Evolutionary conservation across 2,329 filamentous ascomycete genomes (phyloP), one percentile per base, ranked within the genome.

Genomic region (Colletotrichum endophyticum): DNA sequence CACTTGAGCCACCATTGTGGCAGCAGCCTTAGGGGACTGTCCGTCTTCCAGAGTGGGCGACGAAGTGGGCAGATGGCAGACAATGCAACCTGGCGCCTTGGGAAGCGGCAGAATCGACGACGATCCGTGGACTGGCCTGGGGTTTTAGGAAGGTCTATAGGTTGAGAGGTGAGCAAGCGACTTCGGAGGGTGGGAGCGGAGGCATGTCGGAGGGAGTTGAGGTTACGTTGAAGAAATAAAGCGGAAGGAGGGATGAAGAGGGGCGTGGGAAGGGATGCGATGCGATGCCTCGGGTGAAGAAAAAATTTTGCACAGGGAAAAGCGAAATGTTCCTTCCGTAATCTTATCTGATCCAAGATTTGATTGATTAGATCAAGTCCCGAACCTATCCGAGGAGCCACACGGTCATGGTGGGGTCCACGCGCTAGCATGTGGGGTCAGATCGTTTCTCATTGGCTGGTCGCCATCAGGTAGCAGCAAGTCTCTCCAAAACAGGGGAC

Each of bases 341-440:
- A 77, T 77, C 75, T 77, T 77, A 77, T 77, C 75, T 74, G 75
- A 77, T 77, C 75, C 66, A 66, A 77, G 75, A 77, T 77, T 59
- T 74, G 75, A 77, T 77, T 75, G 75, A 77, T 77, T 75, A 77
- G 75, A 75, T 77, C 75, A 62, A 75, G 57, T 57, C 28, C 72
- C 36, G 61, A 75, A 56, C 66, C 66, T 75, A 66, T 71, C 61
- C 66, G 75, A 62, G 15, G 15, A 15, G 16, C 39, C 30, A 53
- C 70, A 49, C 57, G 32, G 56, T 19, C 39, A 2, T 13, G 19
- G 75, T 28, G 61, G 66, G 66, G 30, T 34, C 8, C n/a, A 32
- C 44, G 27, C 25, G 8, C 28, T 6, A 15, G 32, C 39, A 19
- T 66, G 28, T 66, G 64, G 71, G 34, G 16, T 56, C 27, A n/a